Base-by-base conservation (phyloP, 441 rosid species). In the Biscutella auriculata region DNA sequence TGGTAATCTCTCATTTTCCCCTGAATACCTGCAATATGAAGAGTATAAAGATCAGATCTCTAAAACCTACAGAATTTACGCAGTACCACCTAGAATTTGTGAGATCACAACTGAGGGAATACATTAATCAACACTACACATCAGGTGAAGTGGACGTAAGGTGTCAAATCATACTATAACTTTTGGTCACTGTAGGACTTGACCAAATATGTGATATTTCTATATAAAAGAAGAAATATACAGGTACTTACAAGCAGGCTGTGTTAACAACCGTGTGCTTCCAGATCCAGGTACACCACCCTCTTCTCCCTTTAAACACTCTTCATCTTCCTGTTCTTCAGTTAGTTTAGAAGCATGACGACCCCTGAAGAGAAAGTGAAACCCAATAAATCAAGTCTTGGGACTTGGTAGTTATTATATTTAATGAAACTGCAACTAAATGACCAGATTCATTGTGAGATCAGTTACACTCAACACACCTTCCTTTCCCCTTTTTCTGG, bases 1-100 rank as follows among this genome's bases (percentile, higher is more conserved):
- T 94, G 99, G 69, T 94, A 94, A 73, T 94, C 99, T 81, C 99
- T 84, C 87, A 94, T 72, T 73, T 87, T 94, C 46, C 99, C 99
- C 65, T 85, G 92, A 69, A 94, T 90, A 73, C 97, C 99, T 94
- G 72, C 40, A 63, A 45, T 51, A 37, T 39, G 36, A 39, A 45
- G n/a, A 23, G 8, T 23, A 34, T 8, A 1, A 23, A 34, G 25
- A 21, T 25, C 23, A 33, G 35, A 35, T 34, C 32, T 42, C 32
- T 25, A 41, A n/a, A 30, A 3, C 25, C 25, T 25, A 57, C 23
- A 13, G 9, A 57, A 32, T 14, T 23, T 6, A 42, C 1, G 5
- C 48, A 19, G 35, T 12, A 5, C 56, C n/a, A 53, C 43, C 42
- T 27, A 44, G 7, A 43, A 52, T 36, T 43, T 28, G 41, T 27